A percentile compares a stretch with the other conserved stretches of the same genome.
These are phyloP conservation scores for Eremothecium sinecaudum DNA, from an alignment of 1,139 yeast species.

Conservation along the genomic window DNA sequence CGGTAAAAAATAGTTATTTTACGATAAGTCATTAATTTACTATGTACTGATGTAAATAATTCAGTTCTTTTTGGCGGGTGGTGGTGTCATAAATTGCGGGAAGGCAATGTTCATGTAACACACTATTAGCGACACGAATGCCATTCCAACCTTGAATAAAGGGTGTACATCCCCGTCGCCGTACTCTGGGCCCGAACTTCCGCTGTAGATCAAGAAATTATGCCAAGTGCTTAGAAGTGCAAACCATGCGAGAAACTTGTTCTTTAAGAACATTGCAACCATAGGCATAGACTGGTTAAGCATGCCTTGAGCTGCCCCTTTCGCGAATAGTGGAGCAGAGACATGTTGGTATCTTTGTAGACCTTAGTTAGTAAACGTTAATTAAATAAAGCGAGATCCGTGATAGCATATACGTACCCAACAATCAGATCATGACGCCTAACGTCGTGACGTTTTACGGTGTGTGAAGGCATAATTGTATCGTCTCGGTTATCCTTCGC, in stretches of 20 bases:
- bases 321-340: conserved; percentile 39
- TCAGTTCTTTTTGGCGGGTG: no score
- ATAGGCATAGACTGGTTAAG: conserved; percentile 55
- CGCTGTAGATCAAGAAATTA: conserved; percentile 21
- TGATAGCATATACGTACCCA: no score
- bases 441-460: no score
- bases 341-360: conserved; percentile 28
- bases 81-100: conserved; percentile 24
- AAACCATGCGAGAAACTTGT: conserved; percentile 32
- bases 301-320: conserved; percentile 30
- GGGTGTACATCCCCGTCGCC: conserved; percentile 34
- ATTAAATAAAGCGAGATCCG: no score
- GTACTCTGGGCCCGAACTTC: conserved; percentile 17
- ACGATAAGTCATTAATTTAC: no score
- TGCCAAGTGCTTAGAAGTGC: conserved; percentile 26
- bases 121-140: conserved; percentile 39
- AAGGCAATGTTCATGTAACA: conserved; percentile 43
- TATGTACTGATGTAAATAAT: no score
- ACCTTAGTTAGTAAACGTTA: conserved; percentile 17
- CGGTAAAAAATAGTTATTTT: no score
- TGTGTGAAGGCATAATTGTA: conserved; percentile 1
- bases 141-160: conserved; percentile 39
- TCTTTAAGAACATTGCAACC: conserved; percentile 54
- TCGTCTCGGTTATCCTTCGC: not conserved
- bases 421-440: conserved; percentile 1